These are phyloP conservation scores for Rhizopogon sp. DNA, from an alignment of 768 basidiomycete species.

Conservation along the genomic window DNA sequence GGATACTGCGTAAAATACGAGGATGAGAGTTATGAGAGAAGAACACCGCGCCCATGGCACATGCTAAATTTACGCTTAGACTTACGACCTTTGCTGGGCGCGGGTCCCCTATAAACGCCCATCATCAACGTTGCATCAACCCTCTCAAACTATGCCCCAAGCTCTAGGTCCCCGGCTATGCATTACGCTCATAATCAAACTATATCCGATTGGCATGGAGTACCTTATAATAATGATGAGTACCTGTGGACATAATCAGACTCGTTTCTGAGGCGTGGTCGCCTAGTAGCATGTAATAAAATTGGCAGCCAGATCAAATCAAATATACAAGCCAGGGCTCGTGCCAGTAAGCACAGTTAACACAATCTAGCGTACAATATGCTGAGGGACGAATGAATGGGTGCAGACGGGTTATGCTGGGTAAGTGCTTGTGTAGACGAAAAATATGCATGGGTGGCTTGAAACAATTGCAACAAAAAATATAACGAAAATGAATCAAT, in stretches of 20 bases:
- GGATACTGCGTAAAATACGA: not conserved
- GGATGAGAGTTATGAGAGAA: not conserved
- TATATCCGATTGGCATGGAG: not conserved
- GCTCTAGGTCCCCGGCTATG: not conserved
- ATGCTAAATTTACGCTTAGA: not conserved
- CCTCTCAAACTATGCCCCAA: not conserved
- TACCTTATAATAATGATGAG: not conserved
- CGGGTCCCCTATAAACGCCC: not conserved
- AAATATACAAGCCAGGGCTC: slow-evolving; percentile 10
- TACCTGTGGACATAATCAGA: not conserved
- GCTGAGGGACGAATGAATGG: slow-evolving; percentile 23
- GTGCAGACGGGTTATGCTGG: slow-evolving; percentile 17
- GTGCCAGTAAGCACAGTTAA: slow-evolving; percentile 10
- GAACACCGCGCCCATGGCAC: not conserved
- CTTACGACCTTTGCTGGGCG: not conserved
- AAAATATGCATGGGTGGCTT: slow-evolving; percentile 28
- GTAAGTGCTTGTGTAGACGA: slow-evolving; percentile 22
- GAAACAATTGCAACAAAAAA: slow-evolving; percentile 26
- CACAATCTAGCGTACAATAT: slow-evolving; percentile 44
- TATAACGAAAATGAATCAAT: slow-evolving; percentile 13
- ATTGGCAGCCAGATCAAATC: not conserved
- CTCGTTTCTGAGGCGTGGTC: not conserved
- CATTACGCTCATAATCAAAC: not conserved
- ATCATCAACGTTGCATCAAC: not conserved
- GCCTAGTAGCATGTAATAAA: not conserved